phyloP scores from a whole-genome alignment of 2,329 filamentous ascomycete species.

The Dothiorella sarmentorum region DNA sequence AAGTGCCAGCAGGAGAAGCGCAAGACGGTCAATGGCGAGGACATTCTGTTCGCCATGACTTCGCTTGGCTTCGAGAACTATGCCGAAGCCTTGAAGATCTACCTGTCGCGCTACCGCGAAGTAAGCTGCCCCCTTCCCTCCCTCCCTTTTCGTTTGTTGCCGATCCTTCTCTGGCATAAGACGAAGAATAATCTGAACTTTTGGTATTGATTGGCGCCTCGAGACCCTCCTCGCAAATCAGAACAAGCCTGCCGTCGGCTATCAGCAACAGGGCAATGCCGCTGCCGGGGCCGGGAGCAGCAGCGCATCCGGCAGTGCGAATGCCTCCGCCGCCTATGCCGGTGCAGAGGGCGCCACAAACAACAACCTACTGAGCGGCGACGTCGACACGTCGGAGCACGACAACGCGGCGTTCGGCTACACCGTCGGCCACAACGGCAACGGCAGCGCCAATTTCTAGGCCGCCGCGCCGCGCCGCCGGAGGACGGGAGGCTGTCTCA shows the following conservation, averaged over 20 bases:
- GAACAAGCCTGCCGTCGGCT: constrained; percentile 47
- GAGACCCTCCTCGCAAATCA: constrained; percentile 77
- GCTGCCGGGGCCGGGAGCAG: constrained; percentile 29
- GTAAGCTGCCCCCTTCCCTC: constrained; percentile 56
- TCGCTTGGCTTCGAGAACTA: constrained; percentile 99
- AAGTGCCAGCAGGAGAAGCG: constrained; percentile 99
- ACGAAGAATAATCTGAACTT: constrained; percentile 43
- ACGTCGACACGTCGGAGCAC: constrained; percentile 43
- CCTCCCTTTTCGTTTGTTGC: constrained; percentile 22
- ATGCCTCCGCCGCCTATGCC: constrained; percentile 29
- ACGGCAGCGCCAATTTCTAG: constrained; percentile 39
- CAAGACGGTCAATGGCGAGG: constrained; percentile 98
- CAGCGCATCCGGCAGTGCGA: constrained; percentile 23
- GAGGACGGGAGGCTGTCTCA: constrained; percentile 20
- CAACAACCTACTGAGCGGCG: constrained; percentile 42
- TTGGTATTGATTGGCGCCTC: constrained; percentile 51
- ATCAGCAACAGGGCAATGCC: constrained; percentile 32
- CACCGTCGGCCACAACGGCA: constrained; percentile 38
- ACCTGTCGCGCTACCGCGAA: constrained; percentile 95
- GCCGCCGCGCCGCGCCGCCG: constrained; percentile 24
- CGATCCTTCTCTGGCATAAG: constrained; percentile 30
- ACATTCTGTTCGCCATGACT: constrained; percentile 98
- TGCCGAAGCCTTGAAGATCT: constrained; percentile 95
- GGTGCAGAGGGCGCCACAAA: constrained; percentile 38
- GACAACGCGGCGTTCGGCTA: constrained; percentile 41